These are phyloP conservation scores for Solanum hybrid DNA, from an alignment of 305 asterid species.

Conservation along the genomic window DNA sequence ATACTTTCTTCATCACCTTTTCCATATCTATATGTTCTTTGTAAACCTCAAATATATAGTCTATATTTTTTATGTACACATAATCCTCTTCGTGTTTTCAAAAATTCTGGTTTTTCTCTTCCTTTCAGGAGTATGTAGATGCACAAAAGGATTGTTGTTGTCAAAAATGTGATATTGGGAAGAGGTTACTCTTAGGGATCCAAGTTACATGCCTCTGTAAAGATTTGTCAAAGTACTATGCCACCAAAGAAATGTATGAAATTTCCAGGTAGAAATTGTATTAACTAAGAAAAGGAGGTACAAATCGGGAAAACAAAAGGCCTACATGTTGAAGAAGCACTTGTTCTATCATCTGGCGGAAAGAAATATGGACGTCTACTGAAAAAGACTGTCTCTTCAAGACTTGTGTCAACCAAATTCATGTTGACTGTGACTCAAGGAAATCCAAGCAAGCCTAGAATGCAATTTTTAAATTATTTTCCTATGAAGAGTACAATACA, in stretches of 20 bases:
- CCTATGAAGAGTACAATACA: too few relatives aligned
- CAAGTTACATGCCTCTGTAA: background rate
- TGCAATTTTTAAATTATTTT: too few relatives aligned
- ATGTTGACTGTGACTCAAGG: background rate
- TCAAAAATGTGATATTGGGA: too few relatives aligned
- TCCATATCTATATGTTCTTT: background rate
- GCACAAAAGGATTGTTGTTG: too few relatives aligned
- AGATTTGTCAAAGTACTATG: background rate
- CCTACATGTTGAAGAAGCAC: too few relatives aligned
- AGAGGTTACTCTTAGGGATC: too few relatives aligned
- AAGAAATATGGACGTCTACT: background rate
- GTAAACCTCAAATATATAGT: background rate
- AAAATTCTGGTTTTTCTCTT: background rate
- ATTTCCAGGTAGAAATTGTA: background rate
- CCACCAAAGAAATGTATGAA: background rate
- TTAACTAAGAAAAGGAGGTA: constrained; percentile 28
- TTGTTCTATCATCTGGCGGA: too few relatives aligned
- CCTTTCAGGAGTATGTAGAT: too few relatives aligned
- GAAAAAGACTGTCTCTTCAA: background rate
- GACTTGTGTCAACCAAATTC: background rate
- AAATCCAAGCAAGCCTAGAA: too few relatives aligned
- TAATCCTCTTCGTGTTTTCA: background rate
- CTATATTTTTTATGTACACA: background rate
- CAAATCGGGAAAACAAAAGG: constrained; percentile 23
- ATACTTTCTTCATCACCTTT: background rate